A percentile compares a stretch with the other conserved stretches of the same genome.
phyloP scores from a whole-genome alignment of 352 stramenopile genomes.

The Lagenidium sp. region DNA sequence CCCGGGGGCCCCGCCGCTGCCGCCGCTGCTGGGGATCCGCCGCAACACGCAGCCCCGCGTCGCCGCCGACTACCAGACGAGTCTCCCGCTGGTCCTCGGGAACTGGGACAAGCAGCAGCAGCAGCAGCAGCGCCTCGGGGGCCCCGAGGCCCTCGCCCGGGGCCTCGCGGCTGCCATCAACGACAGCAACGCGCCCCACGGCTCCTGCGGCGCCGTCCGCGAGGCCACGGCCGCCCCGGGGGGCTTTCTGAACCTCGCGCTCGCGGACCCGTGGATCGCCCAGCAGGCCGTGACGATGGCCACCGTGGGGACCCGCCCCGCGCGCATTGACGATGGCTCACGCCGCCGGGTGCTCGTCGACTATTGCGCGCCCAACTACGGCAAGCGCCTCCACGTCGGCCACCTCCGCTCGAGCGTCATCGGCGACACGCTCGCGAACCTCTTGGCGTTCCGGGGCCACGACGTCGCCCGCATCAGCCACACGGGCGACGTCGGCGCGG shows the following conservation, averaged over 20 bases:
- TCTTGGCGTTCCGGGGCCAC: constrained; percentile 76
- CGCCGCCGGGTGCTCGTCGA: constrained; percentile 33
- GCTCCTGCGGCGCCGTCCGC: too few species aligned
- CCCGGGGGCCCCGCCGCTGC: constrained; percentile 11
- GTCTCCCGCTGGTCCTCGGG: constrained; percentile 44
- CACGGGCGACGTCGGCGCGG: constrained; percentile 69
- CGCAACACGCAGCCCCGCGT: constrained; percentile 49
- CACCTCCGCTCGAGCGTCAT: constrained; percentile 76
- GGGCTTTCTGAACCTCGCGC: constrained; percentile 75
- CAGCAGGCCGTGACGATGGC: constrained; percentile 50
- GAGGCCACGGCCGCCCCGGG: constrained; percentile 52
- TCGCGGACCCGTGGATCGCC: constrained; percentile 64
- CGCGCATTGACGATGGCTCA: constrained; percentile 24
- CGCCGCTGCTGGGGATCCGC: constrained; percentile 42
- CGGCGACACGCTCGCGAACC: constrained; percentile 70
- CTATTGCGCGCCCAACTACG: constrained; percentile 77
- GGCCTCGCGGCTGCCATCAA: constrained; percentile 15
- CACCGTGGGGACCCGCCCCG: constrained; percentile 29
- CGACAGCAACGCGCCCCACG: too few species aligned
- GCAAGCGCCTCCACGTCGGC: constrained; percentile 81
- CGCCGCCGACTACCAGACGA: constrained; percentile 78
- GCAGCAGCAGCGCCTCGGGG: constrained; percentile 31
- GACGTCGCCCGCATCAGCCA: constrained; percentile 62
- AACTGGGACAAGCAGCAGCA: constrained; percentile 28
- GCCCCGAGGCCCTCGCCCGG: constrained; percentile 12